Evolutionary conservation across 192 early-diverging fungal genomes (phyloP), one percentile per base, ranked within the genome.

Genomic region (Podila epicladia): DNA sequence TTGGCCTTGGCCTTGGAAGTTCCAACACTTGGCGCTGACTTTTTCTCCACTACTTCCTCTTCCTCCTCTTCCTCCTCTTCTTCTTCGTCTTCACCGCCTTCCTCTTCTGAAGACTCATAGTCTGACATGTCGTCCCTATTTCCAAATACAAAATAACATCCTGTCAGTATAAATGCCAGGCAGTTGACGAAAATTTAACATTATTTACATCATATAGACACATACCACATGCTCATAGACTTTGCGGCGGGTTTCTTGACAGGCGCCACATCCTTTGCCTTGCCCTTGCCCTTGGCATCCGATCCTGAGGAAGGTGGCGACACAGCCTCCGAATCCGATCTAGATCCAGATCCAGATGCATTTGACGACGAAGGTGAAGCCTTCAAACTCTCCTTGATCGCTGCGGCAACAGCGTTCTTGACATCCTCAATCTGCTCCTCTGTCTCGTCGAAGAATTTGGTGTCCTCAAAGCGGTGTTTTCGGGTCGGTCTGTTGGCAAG

Each of bases 401-500:
- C 82, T 35, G 78, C 76, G 0, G 74, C 68, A 31, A 94, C 88
- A 15, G 91, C 87, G 19, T 63, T 62, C 60, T 91, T 91, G 11
- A 93, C 89, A 17, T 85, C 80, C 53, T 92, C 92, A 0, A 90
- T 85, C 12, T 91, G 86, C 50, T 94, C 87, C 73, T 93, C 92
- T 35, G 88, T 80, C 38, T 89, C 86, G 58, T 91, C 75, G 49
- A 88, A 84, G 65, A 92, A 98, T 29, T 94, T 86, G 1, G 89
- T 80, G 71, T 98, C 96, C 70, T 98, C 93, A 85, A 96, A 97
- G 1, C 92, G 88, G 65, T 92, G 80, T 80, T 96, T 97, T 62
- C 89, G 90, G 1, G 73, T 86, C 8, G 91, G 86, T 28, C 64
- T 75, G 58, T 82, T 80, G 20, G 69, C 85, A 28, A 92, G 87